Evolutionary conservation across 305 asterid species (phyloP).

Genomic region (Lippia alba): DNA sequence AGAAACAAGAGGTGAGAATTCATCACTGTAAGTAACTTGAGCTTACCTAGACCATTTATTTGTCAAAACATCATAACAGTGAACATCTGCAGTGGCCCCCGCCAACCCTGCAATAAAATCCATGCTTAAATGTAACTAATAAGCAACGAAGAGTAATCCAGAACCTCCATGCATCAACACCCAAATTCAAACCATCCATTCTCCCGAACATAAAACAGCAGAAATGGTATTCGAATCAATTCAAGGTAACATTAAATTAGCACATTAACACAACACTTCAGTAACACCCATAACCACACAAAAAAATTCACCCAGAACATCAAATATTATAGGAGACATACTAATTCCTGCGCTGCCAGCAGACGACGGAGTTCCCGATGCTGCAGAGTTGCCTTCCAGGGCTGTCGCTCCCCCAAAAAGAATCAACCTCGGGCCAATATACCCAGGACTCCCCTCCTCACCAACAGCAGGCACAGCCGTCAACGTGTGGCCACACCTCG

Average conservation of each 20-base stretch:
- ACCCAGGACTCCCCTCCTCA: conserved; percentile 85
- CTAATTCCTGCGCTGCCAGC: conserved; percentile 99
- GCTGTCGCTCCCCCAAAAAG: conserved; percentile 98
- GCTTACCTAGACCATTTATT: conserved; percentile 96
- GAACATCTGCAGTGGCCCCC: conserved; percentile 99
- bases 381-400: conserved; percentile 92
- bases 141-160: conserved; percentile 15
- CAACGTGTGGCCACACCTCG: conserved; percentile 95
- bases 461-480: conserved; percentile 96
- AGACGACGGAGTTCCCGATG: conserved; percentile 90
- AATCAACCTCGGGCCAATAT: conserved; percentile 87
- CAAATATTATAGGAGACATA: conserved; percentile 47
- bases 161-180: conserved; percentile 20
- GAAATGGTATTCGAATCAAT: conserved; percentile 20
- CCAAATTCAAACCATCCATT: conserved; percentile 17
- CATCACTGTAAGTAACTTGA: conserved; percentile 2
- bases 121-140: conserved; percentile 38
- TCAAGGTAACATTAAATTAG: conserved; percentile 16
- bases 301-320: background rate
- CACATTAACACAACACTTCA: conserved; percentile 9
- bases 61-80: conserved; percentile 85
- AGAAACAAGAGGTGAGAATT: background rate
- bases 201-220: conserved; percentile 26
- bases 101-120: conserved; percentile 82
- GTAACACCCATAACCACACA: conserved; percentile 13